Conservation (phyloP, 2,329 filamentous ascomycete genomes). For the Aspergillus hiratsukae region DNA sequence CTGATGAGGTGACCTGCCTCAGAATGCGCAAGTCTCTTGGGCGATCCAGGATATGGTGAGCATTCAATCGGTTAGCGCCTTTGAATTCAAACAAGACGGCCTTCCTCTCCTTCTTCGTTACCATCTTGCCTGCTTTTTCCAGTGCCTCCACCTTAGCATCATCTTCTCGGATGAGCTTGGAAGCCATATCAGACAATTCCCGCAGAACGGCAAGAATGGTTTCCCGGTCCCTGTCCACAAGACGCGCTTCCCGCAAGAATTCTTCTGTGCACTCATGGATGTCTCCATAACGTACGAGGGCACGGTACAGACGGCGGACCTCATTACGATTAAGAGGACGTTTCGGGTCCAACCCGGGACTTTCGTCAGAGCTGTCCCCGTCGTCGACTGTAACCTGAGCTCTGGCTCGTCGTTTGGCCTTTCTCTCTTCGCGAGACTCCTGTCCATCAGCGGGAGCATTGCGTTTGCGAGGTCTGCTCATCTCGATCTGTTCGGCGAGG, state of each 20-base stretch:
- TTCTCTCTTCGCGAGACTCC: constrained; percentile 57
- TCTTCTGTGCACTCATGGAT: constrained; percentile 85
- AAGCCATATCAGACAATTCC: constrained; percentile 71
- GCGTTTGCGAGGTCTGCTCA: constrained; percentile 75
- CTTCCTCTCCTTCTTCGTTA: constrained; percentile 97
- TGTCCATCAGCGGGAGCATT: constrained; percentile 54
- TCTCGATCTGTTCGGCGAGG: constrained; percentile 73
- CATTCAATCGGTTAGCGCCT: constrained; percentile 90
- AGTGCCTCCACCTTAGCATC: constrained; percentile 56
- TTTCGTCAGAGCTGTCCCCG: constrained; percentile 66
- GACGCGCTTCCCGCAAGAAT: constrained; percentile 78
- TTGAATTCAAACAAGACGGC: constrained; percentile 93
- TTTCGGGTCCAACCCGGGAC: constrained; percentile 60
- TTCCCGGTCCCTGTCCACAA: constrained; percentile 76
- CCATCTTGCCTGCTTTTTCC: constrained; percentile 70
- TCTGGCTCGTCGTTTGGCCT: constrained; percentile 66
- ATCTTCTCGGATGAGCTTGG: constrained; percentile 69
- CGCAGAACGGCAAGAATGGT: constrained; percentile 71
- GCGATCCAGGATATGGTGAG: constrained; percentile 88
- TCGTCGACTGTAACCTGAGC: constrained; percentile 62
- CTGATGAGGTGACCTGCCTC: constrained; percentile 62
- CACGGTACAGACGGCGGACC: constrained; percentile 82
- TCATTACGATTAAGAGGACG: constrained; percentile 91
- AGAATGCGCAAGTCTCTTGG: constrained; percentile 84
- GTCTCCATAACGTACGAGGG: constrained; percentile 85